Evolutionary conservation across 192 early-diverging fungal species (phyloP).

Genomic region (Ambispora gerdemannii): DNA sequence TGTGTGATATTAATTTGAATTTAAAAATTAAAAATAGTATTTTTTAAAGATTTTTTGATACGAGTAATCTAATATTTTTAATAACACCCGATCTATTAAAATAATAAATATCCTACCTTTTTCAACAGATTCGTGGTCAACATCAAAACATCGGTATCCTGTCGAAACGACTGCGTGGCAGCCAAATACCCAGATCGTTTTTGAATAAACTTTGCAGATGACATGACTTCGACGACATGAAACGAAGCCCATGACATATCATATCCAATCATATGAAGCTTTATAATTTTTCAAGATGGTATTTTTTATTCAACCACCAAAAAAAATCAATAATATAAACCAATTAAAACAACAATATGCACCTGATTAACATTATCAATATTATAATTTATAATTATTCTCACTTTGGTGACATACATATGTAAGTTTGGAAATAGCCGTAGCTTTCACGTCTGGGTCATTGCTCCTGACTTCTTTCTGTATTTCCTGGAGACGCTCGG

Average conservation of each 20-base stretch:
- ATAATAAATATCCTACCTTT: constrained; percentile 59
- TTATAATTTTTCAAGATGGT: constrained; percentile 24
- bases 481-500: constrained; percentile 83
- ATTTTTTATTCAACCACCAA: background rate
- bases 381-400: background rate
- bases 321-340: constrained; percentile 11
- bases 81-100: background rate
- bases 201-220: constrained; percentile 75
- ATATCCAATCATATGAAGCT: constrained; percentile 97
- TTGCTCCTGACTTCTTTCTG: constrained; percentile 80
- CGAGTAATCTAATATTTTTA: no score
- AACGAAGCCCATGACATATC: constrained; percentile 97
- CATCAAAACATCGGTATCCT: constrained; percentile 95
- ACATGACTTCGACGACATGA: constrained; percentile 96
- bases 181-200: constrained; percentile 93
- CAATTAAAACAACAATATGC: background rate
- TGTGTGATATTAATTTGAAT: constrained; percentile 20
- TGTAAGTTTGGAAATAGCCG: constrained; percentile 83
- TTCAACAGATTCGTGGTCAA: constrained; percentile 94
- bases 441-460: constrained; percentile 82
- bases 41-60: no score
- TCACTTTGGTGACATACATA: constrained; percentile 49
- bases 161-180: constrained; percentile 83
- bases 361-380: background rate
- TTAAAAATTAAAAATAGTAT: background rate